A percentile compares a stretch with the other conserved stretches of the same genome.
phyloP scores from a whole-genome alignment of 2,329 filamentous ascomycete genomes.

The Colletotrichum godetiae region DNA sequence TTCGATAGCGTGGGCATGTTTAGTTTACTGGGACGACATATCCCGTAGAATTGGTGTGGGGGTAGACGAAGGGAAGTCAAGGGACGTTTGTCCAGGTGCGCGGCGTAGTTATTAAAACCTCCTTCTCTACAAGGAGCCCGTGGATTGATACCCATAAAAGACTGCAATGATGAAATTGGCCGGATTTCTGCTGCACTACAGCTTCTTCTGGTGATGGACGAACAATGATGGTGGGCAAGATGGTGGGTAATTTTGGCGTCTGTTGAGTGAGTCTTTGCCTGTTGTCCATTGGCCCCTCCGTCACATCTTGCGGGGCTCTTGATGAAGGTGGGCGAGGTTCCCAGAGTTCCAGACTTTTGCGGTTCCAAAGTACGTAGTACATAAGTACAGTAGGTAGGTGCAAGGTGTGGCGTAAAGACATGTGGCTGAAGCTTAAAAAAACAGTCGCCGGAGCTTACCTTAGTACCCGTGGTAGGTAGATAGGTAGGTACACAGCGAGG shows the following conservation, averaged over 20 bases:
- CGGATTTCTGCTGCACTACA: neutral
- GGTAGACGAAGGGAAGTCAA: neutral
- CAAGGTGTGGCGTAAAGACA: neutral
- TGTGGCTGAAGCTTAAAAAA: slow-evolving; percentile 14
- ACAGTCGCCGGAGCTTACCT: slow-evolving; percentile 11
- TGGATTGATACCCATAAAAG: slow-evolving; percentile 31
- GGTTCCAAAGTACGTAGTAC: neutral
- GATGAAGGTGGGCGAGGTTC: neutral
- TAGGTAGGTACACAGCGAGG: neutral
- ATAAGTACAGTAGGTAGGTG: neutral
- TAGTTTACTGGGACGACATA: neutral
- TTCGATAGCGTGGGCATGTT: slow-evolving; percentile 16
- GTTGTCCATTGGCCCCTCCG: slow-evolving; percentile 15
- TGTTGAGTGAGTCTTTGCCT: slow-evolving; percentile 23
- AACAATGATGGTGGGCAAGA: too few relatives aligned
- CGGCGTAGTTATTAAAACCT: neutral
- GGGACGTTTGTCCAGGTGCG: neutral
- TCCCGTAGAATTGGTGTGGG: neutral
- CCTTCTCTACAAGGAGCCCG: neutral
- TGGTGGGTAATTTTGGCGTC: too few relatives aligned
- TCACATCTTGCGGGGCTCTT: neutral
- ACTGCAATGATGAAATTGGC: neutral
- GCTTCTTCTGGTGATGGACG: neutral
- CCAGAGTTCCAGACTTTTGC: neutral
- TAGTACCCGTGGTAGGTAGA: too few relatives aligned